These are phyloP conservation scores for Batrachochytrium dendrobatidis DNA, from an alignment of 371 early-diverging fungal species.

Conservation along the genomic window DNA sequence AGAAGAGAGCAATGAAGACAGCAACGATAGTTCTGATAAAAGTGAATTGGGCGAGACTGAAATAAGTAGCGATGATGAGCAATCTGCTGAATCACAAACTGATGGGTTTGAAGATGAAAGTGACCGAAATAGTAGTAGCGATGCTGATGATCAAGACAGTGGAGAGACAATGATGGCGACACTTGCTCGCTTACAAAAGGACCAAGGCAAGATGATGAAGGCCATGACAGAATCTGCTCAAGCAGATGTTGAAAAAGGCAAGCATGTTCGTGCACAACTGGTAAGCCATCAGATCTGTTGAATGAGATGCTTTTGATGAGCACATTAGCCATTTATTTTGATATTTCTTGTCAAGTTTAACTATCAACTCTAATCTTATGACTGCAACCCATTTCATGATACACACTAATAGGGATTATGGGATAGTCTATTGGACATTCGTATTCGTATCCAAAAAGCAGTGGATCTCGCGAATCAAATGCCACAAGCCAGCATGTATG, in stretches of 20 bases:
- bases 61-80: conserved; percentile 21
- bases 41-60: conserved; percentile 8
- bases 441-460: conserved; percentile 82
- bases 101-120: conserved; percentile 17
- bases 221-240: conserved; percentile 62
- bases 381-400: too few relatives aligned
- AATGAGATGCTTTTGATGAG: not conserved
- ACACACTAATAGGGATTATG: conserved; percentile 50
- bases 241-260: conserved; percentile 81
- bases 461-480: conserved; percentile 69
- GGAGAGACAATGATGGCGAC: conserved; percentile 38
- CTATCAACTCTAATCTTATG: too few relatives aligned
- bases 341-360: conserved; percentile 10
- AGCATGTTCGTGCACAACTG: conserved; percentile 69
- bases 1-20: conserved; percentile 9
- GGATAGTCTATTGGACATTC: conserved; percentile 78
- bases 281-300: too few relatives aligned
- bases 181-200: conserved; percentile 64
- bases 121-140: conserved; percentile 8
- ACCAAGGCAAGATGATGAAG: conserved; percentile 70
- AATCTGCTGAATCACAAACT: conserved; percentile 4
- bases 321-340: not conserved
- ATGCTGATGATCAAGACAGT: not conserved
- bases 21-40: conserved; percentile 14
- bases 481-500: conserved; percentile 40